Evolutionary conservation across 805 yeast species (phyloP), one percentile per base, ranked within the genome.

Genomic region (Teunomyces aglyptinius): DNA sequence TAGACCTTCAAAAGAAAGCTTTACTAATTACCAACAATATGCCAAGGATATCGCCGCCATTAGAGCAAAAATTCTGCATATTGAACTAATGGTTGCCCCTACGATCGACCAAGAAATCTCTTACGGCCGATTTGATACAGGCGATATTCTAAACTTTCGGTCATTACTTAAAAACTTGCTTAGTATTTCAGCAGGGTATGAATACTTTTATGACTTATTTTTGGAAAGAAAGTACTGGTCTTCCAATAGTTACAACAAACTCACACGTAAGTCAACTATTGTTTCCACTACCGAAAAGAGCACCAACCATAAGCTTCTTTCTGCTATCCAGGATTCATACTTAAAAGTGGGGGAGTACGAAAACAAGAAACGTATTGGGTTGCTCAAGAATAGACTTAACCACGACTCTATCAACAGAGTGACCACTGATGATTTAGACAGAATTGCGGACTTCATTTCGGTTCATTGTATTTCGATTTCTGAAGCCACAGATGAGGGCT

Each of bases 271-370:
- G 13, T 28, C 38, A 26, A 47, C 41, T 10, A 35, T 32, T n/a
- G 46, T 43, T n/a, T 26, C 32, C 5, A 29, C n/a, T 12, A 43
- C 24, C 4, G 44, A 39, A 1, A 19, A 28, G 24, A 29, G 26
- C 13, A 43, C 38, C 5, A 60, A 58, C 20, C 53, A 54, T 33
- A 63, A 61, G 44, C 48, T 64, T 16, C 56, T 60, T 43, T 53
- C 64, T 8, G 51, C 65, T 3, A 55, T 65, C 32, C 53, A 58
- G 27, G 64, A 61, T 15, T 54, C 61, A 3, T 67, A 67, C 43
- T 59, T 56, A 20, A 56, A 59, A 15, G 71, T 65, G 3, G 70
- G 67, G 0, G 54, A 53, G 18, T 63, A 48, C 45, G 71, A 67
- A 45, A 54, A 54, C 28, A 43, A 44, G 24, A 51, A 47, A 36